phyloP scores from a whole-genome alignment of 306 rosid genomes.

The Cicer chorassanicum region DNA sequence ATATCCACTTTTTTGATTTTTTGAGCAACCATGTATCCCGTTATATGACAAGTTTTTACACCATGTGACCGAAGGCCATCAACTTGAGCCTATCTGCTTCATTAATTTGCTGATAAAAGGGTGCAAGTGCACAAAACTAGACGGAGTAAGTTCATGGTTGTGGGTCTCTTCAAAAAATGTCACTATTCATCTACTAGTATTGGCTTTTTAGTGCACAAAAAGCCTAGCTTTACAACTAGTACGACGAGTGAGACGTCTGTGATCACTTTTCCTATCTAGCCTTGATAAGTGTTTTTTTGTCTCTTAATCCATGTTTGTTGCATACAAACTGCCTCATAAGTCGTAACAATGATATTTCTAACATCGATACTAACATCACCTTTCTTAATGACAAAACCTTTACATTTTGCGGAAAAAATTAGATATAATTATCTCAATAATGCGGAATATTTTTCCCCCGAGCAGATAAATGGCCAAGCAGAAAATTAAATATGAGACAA shows the following conservation, averaged over 20 bases:
- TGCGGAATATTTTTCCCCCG: too few species aligned
- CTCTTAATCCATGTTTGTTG: neutral
- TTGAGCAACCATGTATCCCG: neutral
- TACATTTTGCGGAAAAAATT: neutral
- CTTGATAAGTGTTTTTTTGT: neutral
- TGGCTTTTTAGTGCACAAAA: neutral
- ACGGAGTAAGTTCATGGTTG: neutral
- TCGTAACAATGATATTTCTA: neutral
- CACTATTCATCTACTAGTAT: neutral
- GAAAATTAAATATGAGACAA: too few species aligned
- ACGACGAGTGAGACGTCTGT: neutral
- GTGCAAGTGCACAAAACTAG: neutral
- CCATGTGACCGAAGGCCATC: neutral
- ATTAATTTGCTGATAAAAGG: neutral
- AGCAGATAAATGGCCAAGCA: too few species aligned
- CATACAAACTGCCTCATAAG: neutral
- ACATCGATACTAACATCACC: neutral
- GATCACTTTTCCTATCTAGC: neutral
- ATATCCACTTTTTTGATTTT: neutral
- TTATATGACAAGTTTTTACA: neutral
- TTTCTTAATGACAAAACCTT: neutral
- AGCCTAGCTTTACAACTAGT: neutral
- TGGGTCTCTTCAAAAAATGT: neutral
- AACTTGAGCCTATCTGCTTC: neutral
- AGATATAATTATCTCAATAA: too few species aligned